Percentiles rank a stretch among this genome's conserved stretches.
phyloP scores from a whole-genome alignment of 495 filamentous ascomycete species.

The Astrocystis sublimbata region DNA sequence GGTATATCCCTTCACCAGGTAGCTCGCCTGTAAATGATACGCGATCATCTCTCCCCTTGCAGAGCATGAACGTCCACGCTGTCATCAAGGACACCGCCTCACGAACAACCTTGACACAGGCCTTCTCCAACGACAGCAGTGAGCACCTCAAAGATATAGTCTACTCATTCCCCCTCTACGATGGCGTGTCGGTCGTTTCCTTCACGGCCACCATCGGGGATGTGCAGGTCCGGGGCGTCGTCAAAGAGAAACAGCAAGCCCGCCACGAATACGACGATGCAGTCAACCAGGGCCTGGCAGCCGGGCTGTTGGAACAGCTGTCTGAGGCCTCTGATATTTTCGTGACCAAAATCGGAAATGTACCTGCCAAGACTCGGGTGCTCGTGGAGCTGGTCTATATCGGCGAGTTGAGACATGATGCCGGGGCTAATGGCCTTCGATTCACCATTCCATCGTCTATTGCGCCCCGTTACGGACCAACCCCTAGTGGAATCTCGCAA shows the following conservation, averaged over 20 bases:
- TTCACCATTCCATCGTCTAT: conserved; percentile 66
- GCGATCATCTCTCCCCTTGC: conserved; percentile 54
- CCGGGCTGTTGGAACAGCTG: conserved; percentile 63
- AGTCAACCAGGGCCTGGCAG: conserved; percentile 55
- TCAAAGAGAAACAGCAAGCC: conserved; percentile 63
- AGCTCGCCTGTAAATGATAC: neutral
- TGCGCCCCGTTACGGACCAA: conserved; percentile 62
- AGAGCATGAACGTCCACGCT: conserved; percentile 52
- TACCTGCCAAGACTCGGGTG: conserved; percentile 55
- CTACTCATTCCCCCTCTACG: conserved; percentile 70
- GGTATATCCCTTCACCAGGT: no score
- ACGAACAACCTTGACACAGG: conserved; percentile 61
- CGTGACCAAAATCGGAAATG: conserved; percentile 63
- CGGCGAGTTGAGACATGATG: conserved; percentile 67
- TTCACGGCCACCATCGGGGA: conserved; percentile 59
- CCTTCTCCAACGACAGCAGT: conserved; percentile 55
- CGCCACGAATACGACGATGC: conserved; percentile 55
- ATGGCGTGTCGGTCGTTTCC: conserved; percentile 63
- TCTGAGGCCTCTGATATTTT: conserved; percentile 62
- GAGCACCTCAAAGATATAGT: conserved; percentile 49
- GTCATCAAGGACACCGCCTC: conserved; percentile 57
- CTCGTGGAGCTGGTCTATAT: conserved; percentile 63
- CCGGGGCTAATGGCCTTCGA: conserved; percentile 60
- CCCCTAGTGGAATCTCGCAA: conserved; percentile 33
- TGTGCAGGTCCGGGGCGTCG: conserved; percentile 54